Base-by-base conservation (phyloP, 2,329 filamentous ascomycete genomes). In the Colletotrichum melonis region DNA sequence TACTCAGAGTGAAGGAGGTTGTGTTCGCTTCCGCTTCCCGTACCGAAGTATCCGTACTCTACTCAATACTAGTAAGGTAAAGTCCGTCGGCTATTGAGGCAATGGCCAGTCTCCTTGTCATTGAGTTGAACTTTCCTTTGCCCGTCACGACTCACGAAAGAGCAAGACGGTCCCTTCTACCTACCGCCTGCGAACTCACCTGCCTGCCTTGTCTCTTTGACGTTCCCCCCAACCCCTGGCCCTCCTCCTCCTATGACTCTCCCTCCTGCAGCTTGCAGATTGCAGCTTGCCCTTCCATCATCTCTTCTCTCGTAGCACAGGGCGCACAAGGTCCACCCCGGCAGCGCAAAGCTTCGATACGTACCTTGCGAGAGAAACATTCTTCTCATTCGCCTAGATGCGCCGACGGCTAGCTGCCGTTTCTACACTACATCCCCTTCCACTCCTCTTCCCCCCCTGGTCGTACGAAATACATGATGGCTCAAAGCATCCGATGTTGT, bases 301-400 rank as follows among this genome's bases (percentile, higher is more conserved):
- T 73, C 70, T 70, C 66, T 69, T 69, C 59, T 69, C 55, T 46
- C 67, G 55, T 69, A 46, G 35, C 66, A 73, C 66, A 65, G 62
- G 55, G 26, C n/a, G 11, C 28, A 63, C 66, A 72, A 35, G 70
- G 70, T 56, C 54, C 24, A 59, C 59, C 70, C 68, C 66, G 54
- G 66, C 19, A 60, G 16, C 22, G n/a, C 12, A 2, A 57, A 64
- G 16, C 35, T 52, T 24, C 26, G 35, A 49, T 69, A 73, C 60
- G 60, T 70, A 57, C 60, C 67, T 38, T 28, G 59, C 60, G 67
- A 73, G 60, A 70, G 56, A 70, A 55, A 60, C 55, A 35, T 22
- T 35, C 24, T 52, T 26, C 66, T 49, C 54, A 11, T 14, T 26
- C 46, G 42, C 32, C 35, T 65, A 46, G 38, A 59, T 42, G 63